Base-by-base conservation (phyloP, 2,329 filamentous ascomycete species). In the Pseudogymnoascus sp. region DNA sequence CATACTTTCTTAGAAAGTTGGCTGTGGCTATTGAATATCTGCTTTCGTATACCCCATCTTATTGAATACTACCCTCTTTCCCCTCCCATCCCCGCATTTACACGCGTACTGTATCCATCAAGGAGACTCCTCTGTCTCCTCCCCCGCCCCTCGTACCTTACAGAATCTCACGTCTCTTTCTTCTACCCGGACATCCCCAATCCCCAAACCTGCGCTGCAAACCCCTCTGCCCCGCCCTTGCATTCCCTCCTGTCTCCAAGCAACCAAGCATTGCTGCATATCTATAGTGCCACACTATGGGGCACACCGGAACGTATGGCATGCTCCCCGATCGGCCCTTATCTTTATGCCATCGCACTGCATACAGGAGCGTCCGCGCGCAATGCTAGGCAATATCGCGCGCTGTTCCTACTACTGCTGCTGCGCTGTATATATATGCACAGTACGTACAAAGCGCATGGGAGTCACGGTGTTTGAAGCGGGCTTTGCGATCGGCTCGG, bases 211-310 rank as follows among this genome's bases (percentile, higher is more conserved):
- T 31, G n/a, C 27, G 27, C 44, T 27, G 7, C 21, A 21, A 48
- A 4, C 21, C 10, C 44, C 44, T 51, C 44, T 51, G 27, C 27
- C 27, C 41, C 7, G 27, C 44, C 44, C 44, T 31, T 51, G 44
- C 44, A 51, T 51, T 51, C 31, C 13, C 42, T 29, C 12, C n/a
- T 4, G 21, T 21, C n/a, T 10, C 25, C 44, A 51, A 51, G 5
- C 44, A 51, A 51, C 44, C 44, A 55, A 55, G 44, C 44, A 55
- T 33, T 55, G 8, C 27, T 55, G 27, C 44, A 55, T 55, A 55
- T 33, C 44, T 31, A 55, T 55, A 33, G 44, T 55, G 44, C 44
- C n/a, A 9, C 44, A 55, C 29, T 55, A 55, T 55, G 5, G 9
- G 6, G 8, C 27, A 9, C 44, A 55, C 27, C 44, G 44, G 44